phyloP scores from a whole-genome alignment of 139 green algal species.

The Micractinium conductrix region DNA sequence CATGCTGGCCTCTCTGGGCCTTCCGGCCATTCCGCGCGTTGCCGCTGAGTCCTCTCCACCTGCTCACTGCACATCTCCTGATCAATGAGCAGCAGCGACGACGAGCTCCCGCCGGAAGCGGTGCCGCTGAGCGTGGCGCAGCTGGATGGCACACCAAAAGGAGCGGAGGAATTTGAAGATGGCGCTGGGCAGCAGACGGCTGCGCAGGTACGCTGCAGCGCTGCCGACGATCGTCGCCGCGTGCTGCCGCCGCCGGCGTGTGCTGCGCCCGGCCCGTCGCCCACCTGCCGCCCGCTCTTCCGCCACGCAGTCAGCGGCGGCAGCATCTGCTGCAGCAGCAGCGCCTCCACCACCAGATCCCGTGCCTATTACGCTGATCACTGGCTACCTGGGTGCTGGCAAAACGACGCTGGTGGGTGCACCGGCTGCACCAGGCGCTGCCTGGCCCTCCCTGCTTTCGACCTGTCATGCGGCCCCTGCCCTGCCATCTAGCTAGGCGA shows the following conservation, averaged over 20 bases:
- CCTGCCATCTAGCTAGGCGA: no score
- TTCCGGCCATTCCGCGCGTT: no score
- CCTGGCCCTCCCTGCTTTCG: no score
- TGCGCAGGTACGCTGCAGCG: neutral
- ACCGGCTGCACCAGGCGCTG: constrained; percentile 68
- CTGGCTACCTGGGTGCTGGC: constrained; percentile 57
- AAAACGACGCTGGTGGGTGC: constrained; percentile 94
- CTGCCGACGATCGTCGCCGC: no score
- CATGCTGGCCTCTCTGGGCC: no score
- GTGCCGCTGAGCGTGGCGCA: neutral
- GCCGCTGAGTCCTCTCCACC: no score
- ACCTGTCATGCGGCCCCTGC: no score
- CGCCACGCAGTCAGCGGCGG: neutral
- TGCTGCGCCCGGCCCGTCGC: neutral
- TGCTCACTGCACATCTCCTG: no score
- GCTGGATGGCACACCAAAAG: neutral
- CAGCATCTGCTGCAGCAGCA: neutral
- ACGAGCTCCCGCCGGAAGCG: constrained; percentile 5
- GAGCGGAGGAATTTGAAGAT: neutral
- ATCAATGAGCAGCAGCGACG: constrained; percentile 19
- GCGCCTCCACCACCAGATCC: neutral
- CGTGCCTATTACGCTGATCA: constrained; percentile 76
- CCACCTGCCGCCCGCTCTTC: neutral
- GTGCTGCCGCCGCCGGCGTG: neutral
- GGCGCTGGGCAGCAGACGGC: neutral